phyloP scores from a whole-genome alignment of 768 basidiomycete genomes.

The Trametes cubensis region DNA sequence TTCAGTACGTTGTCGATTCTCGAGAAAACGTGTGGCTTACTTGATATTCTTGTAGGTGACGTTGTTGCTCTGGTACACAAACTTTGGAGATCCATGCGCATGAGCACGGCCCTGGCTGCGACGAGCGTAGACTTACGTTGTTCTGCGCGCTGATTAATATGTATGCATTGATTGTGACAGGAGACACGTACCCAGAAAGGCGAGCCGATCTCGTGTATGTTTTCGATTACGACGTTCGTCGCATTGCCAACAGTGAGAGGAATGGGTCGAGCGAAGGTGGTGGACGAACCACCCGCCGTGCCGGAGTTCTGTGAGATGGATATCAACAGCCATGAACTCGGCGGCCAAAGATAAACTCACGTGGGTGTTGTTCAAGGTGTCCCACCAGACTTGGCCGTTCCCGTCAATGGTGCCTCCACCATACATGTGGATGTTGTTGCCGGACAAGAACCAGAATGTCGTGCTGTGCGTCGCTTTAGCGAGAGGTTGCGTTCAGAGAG shows the following conservation, averaged over 20 bases:
- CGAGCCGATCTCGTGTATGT: conserved; percentile 43
- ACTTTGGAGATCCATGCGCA: conserved; percentile 24
- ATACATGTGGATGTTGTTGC: conserved; percentile 40
- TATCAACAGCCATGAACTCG: background rate
- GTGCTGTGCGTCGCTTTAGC: conserved; percentile 29
- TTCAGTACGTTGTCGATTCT: background rate
- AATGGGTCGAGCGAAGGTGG: conserved; percentile 46
- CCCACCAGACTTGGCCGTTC: conserved; percentile 50
- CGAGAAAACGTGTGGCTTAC: conserved; percentile 21
- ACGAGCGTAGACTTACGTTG: conserved; percentile 20
- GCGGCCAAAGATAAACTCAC: conserved; percentile 13
- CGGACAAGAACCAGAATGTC: conserved; percentile 45
- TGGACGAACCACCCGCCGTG: conserved; percentile 47
- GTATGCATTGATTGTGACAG: background rate
- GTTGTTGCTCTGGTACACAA: conserved; percentile 47
- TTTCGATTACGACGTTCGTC: conserved; percentile 43
- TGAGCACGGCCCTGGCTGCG: background rate
- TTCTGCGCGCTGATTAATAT: conserved; percentile 17
- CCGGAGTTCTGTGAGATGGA: conserved; percentile 36
- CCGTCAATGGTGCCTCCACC: conserved; percentile 52
- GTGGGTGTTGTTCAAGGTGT: conserved; percentile 32
- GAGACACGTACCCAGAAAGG: conserved; percentile 44
- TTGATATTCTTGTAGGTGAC: conserved; percentile 45
- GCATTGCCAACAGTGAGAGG: conserved; percentile 48
- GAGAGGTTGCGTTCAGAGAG: background rate